Conservation (phyloP, 495 filamentous ascomycete species). For the Echria macrotheca region DNA sequence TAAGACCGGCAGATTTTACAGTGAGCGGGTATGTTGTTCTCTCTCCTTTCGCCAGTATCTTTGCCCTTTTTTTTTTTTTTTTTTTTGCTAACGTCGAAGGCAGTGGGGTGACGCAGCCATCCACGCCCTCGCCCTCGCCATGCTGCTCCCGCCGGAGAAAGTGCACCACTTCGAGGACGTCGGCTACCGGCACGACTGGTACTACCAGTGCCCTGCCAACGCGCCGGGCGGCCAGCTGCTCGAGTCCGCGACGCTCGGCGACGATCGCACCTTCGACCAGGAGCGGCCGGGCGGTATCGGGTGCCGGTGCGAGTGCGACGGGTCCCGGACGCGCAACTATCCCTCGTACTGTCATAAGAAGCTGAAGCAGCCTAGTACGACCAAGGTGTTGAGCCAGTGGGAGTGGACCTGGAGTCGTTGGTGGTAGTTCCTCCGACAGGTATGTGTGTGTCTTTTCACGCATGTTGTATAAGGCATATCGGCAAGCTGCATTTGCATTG, state of each 20-base stretch:
- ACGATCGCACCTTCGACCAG: conserved; percentile 6
- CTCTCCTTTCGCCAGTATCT: too few species aligned
- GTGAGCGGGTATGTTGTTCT: conserved; percentile 7
- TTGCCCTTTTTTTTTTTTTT: too few species aligned
- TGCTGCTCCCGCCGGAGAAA: conserved; percentile 44
- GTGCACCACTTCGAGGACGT: conserved; percentile 51
- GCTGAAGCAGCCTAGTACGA: conserved; percentile 33
- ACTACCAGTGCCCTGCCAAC: conserved; percentile 43
- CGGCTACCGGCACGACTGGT: conserved; percentile 48
- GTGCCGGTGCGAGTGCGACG: conserved; percentile 42
- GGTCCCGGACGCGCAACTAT: conserved; percentile 28
- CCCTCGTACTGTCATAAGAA: conserved; percentile 30
- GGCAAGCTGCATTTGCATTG: too few species aligned
- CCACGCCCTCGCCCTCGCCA: conserved; percentile 45
- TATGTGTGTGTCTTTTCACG: too few species aligned
- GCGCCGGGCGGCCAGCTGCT: conserved; percentile 36
- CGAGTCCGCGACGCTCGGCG: conserved; percentile 27
- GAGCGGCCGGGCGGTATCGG: conserved; percentile 37
- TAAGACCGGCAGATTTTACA: conserved; percentile 46
- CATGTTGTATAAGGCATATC: too few species aligned
- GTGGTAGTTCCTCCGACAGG: too few species aligned
- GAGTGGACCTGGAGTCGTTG: conserved; percentile 17
- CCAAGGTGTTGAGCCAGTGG: conserved; percentile 20
- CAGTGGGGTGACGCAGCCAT: conserved; percentile 54
- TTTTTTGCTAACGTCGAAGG: too few species aligned